phyloP scores from a whole-genome alignment of 306 rosid genomes.

The Begonia peltatifolia region DNA sequence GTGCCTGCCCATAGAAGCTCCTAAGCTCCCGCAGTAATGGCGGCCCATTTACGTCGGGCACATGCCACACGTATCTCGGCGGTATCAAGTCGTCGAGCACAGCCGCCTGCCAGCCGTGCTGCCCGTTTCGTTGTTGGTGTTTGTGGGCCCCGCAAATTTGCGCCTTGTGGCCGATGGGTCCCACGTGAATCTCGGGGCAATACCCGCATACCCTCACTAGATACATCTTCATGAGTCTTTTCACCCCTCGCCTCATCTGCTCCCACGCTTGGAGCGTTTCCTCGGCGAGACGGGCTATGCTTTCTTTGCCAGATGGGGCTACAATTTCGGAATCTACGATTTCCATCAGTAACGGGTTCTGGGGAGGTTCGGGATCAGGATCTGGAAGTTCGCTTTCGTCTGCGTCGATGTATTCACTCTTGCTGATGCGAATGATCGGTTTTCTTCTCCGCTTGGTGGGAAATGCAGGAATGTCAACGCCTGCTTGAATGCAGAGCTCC shows the following conservation, averaged over 20 bases:
- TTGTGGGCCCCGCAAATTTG: constrained; percentile 89
- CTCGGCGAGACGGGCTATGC: constrained; percentile 41
- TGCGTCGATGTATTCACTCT: constrained; percentile 69
- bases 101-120: constrained; percentile 91
- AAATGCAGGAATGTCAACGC: constrained; percentile 54
- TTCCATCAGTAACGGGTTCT: constrained; percentile 37
- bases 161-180: constrained; percentile 73
- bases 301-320: constrained; percentile 33
- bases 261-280: constrained; percentile 79
- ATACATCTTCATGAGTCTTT: constrained; percentile 63
- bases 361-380: constrained; percentile 24
- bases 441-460: constrained; percentile 88
- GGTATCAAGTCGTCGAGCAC: constrained; percentile 82
- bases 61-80: constrained; percentile 95
- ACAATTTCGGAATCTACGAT: constrained; percentile 44
- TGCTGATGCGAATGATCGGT: constrained; percentile 64
- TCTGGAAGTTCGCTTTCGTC: constrained; percentile 92
- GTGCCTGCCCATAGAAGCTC: constrained; percentile 80
- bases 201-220: constrained; percentile 86
- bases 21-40: constrained; percentile 64
- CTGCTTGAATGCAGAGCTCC: constrained; percentile 94
- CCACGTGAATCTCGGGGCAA: constrained; percentile 87
- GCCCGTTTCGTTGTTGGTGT: constrained; percentile 97
- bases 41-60: constrained; percentile 64
- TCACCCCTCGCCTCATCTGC: constrained; percentile 63